Evolutionary conservation across 2,329 filamentous ascomycete species (phyloP).

Genomic region (Cladosporium oxysporum): DNA sequence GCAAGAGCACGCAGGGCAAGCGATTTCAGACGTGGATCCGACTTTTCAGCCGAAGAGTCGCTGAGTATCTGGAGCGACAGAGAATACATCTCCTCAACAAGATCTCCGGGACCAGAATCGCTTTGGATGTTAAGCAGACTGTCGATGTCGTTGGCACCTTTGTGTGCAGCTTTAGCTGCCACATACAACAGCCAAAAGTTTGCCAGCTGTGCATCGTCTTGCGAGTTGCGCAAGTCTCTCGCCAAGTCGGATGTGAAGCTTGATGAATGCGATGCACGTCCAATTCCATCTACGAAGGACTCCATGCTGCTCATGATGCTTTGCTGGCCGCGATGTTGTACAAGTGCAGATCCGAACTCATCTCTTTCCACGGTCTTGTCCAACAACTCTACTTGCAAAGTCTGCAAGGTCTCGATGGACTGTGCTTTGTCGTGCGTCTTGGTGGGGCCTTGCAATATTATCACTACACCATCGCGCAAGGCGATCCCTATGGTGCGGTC

Average conservation of each 20-base stretch:
- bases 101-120: slow-evolving; percentile 18
- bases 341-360: slow-evolving; percentile 31
- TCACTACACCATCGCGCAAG: slow-evolving; percentile 71
- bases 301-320: slow-evolving; percentile 29
- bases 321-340: slow-evolving; percentile 32
- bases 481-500: slow-evolving; percentile 67
- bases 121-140: slow-evolving; percentile 63
- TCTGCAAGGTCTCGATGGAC: slow-evolving; percentile 25
- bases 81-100: slow-evolving; percentile 66
- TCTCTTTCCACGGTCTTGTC: slow-evolving; percentile 8
- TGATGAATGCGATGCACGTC: slow-evolving; percentile 20
- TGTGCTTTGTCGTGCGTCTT: slow-evolving; percentile 21
- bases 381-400: slow-evolving; percentile 24
- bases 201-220: slow-evolving; percentile 63
- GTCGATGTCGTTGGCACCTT: slow-evolving; percentile 58
- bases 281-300: slow-evolving; percentile 40
- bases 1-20: slow-evolving; percentile 80
- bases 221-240: slow-evolving; percentile 60
- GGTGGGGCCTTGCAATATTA: slow-evolving; percentile 43
- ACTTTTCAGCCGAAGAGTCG: slow-evolving; percentile 33
- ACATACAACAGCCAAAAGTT: slow-evolving; percentile 80
- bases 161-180: slow-evolving; percentile 62
- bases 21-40: slow-evolving; percentile 5
- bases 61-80: slow-evolving; percentile 66
- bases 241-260: slow-evolving; percentile 65